A percentile compares a stretch with the other conserved stretches of the same genome.
phyloP scores from a whole-genome alignment of 345 rosid species.

The Diplotaxis tenuifolia region DNA sequence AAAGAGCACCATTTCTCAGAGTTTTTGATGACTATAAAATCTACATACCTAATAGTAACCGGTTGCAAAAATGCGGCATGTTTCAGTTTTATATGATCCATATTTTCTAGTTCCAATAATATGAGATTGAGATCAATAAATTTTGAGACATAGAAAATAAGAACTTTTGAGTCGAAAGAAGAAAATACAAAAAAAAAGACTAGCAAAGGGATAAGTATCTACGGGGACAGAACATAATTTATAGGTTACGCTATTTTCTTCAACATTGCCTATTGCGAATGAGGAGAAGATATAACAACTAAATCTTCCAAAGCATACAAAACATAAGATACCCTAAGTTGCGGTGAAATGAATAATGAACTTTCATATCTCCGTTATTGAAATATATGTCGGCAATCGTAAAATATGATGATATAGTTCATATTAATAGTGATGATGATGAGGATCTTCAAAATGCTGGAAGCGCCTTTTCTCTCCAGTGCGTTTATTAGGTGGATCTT shows the following conservation, averaged over 20 bases:
- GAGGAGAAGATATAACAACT: not conserved
- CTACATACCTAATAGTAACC: too few relatives aligned
- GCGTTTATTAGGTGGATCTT: too few relatives aligned
- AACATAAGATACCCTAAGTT: not conserved
- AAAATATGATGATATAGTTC: too few relatives aligned
- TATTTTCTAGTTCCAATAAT: not conserved
- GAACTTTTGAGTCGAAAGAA: too few relatives aligned
- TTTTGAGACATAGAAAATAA: not conserved
- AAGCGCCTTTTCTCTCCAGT: too few relatives aligned
- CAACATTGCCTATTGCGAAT: slow-evolving; percentile 8
- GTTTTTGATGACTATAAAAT: too few relatives aligned
- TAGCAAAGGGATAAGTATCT: slow-evolving; percentile 29
- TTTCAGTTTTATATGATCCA: not conserved
- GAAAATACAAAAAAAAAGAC: not conserved
- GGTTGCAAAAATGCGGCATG: not conserved
- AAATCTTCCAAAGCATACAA: slow-evolving; percentile 5
- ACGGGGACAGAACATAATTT: slow-evolving; percentile 3
- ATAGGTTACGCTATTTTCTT: slow-evolving; percentile 22
- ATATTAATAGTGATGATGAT: too few relatives aligned
- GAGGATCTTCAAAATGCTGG: too few relatives aligned
- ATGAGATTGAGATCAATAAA: not conserved
- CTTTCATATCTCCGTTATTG: not conserved
- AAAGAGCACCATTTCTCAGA: too few relatives aligned
- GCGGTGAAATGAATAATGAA: not conserved
- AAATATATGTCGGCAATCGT: too few relatives aligned